Conservation (phyloP, 1,284 basidiomycete genomes). For the Sparassis latifolia region DNA sequence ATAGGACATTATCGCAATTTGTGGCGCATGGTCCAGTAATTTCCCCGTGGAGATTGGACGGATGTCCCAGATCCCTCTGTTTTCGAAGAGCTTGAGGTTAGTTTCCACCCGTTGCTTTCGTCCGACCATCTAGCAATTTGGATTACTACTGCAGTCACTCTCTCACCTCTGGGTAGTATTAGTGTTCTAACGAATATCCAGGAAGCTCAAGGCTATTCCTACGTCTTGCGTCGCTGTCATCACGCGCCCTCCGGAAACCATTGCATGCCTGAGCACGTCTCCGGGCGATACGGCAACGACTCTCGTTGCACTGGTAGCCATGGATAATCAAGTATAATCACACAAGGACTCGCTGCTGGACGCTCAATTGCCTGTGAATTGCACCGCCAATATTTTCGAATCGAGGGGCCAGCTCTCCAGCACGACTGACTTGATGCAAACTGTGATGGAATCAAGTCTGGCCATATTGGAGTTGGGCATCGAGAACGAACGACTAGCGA, state of each 20-base stretch:
- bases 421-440: slow-evolving; percentile 23
- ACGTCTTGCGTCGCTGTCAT: slow-evolving; percentile 38
- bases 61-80: slow-evolving; percentile 27
- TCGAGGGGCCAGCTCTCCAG: slow-evolving; percentile 19
- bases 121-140: slow-evolving; percentile 35
- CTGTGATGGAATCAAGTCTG: slow-evolving; percentile 42
- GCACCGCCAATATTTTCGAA: slow-evolving; percentile 48
- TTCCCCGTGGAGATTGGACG: slow-evolving; percentile 53
- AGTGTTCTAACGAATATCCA: neutral
- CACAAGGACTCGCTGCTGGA: slow-evolving; percentile 51
- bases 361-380: slow-evolving; percentile 52
- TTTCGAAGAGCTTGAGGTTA: slow-evolving; percentile 32
- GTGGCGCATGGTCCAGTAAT: slow-evolving; percentile 38
- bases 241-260: slow-evolving; percentile 64
- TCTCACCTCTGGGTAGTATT: neutral
- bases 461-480: slow-evolving; percentile 33
- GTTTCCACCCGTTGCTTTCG: slow-evolving; percentile 32
- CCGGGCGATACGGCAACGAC: slow-evolving; percentile 35
- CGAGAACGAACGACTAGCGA: slow-evolving; percentile 25
- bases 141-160: slow-evolving; percentile 37
- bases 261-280: slow-evolving; percentile 43
- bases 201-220: slow-evolving; percentile 13
- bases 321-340: slow-evolving; percentile 39
- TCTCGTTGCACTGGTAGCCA: slow-evolving; percentile 41
- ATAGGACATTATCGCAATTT: slow-evolving; percentile 18